A percentile compares a stretch with the other conserved stretches of the same genome.
Evolutionary conservation across 1,284 basidiomycete genomes (phyloP).

Genomic region (Ceratobasidium theobromae): DNA sequence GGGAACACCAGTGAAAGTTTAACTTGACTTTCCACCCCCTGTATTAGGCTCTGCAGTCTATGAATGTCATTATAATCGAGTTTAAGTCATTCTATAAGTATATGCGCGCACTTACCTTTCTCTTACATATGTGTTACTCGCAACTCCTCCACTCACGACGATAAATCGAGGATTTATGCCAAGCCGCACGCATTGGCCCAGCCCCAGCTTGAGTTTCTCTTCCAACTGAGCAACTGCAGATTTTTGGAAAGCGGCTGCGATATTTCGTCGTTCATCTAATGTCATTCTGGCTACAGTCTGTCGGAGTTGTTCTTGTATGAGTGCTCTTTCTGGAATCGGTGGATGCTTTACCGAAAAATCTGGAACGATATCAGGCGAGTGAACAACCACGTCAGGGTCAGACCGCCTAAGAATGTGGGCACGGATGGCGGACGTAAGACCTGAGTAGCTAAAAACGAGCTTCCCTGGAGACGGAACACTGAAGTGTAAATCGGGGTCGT

Average conservation of each 20-base stretch:
- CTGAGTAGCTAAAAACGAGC: constrained; percentile 75
- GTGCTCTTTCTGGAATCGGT: constrained; percentile 13
- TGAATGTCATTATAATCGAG: too few relatives aligned
- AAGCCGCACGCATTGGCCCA: constrained; percentile 51
- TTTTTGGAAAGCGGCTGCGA: constrained; percentile 73
- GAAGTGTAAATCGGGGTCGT: constrained; percentile 43
- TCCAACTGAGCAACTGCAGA: constrained; percentile 72
- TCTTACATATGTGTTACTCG: constrained; percentile 74
- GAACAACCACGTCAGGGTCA: not conserved
- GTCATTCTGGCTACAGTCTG: constrained; percentile 24
- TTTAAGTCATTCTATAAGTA: too few relatives aligned
- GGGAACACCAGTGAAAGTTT: constrained; percentile 59
- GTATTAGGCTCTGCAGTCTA: not conserved
- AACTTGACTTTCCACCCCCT: not conserved
- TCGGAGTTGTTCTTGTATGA: constrained; percentile 34
- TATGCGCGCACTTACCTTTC: constrained; percentile 50
- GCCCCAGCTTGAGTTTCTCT: constrained; percentile 65
- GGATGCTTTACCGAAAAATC: constrained; percentile 11
- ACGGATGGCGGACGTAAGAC: constrained; percentile 62
- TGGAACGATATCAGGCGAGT: not conserved
- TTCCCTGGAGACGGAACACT: constrained; percentile 57
- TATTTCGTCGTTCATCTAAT: constrained; percentile 36
- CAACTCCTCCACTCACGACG: constrained; percentile 88
- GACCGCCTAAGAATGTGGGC: constrained; percentile 34
- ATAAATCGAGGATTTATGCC: constrained; percentile 55